These are phyloP conservation scores for Plasmodium billcollinsi DNA, from an alignment of 169 alveolate genomes.

Conservation along the genomic window DNA sequence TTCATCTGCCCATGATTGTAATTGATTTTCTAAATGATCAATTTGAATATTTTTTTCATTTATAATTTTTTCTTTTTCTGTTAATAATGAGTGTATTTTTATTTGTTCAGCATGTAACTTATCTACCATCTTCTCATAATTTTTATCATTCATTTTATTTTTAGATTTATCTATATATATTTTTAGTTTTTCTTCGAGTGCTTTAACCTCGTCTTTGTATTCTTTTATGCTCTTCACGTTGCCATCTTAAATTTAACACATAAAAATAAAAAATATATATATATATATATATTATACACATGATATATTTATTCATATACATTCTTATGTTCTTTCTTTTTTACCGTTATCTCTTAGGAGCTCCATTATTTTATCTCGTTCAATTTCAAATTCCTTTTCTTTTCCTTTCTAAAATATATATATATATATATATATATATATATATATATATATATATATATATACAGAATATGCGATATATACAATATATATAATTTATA, in stretches of 20 bases:
- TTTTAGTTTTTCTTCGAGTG: conserved; percentile 44
- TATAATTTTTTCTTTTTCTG: conserved; percentile 65
- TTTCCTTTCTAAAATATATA: conserved; percentile 42
- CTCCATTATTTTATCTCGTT: conserved; percentile 26
- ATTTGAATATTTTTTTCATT: conserved; percentile 50
- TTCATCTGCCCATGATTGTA: conserved; percentile 75
- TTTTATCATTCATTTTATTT: conserved; percentile 49
- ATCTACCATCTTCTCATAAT: conserved; percentile 49
- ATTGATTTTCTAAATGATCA: conserved; percentile 26
- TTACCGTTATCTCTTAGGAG: conserved; percentile 46
- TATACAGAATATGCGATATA: neutral
- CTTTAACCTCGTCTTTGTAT: conserved; percentile 57
- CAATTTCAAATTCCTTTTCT: conserved; percentile 38
- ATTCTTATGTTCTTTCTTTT: neutral
- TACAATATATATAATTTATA: conserved; percentile 1
- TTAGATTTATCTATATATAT: conserved; percentile 28
- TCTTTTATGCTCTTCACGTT: conserved; percentile 7
- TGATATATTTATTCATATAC: neutral
- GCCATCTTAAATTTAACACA: conserved; percentile 17
- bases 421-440: neutral
- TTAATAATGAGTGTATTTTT: conserved; percentile 48
- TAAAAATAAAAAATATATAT: neutral
- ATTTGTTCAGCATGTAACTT: conserved; percentile 64
- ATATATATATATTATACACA: neutral
- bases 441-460: conserved; percentile 3